Evolutionary conservation across 345 rosid species (phyloP).

Genomic region (Hypericum perforatum): DNA sequence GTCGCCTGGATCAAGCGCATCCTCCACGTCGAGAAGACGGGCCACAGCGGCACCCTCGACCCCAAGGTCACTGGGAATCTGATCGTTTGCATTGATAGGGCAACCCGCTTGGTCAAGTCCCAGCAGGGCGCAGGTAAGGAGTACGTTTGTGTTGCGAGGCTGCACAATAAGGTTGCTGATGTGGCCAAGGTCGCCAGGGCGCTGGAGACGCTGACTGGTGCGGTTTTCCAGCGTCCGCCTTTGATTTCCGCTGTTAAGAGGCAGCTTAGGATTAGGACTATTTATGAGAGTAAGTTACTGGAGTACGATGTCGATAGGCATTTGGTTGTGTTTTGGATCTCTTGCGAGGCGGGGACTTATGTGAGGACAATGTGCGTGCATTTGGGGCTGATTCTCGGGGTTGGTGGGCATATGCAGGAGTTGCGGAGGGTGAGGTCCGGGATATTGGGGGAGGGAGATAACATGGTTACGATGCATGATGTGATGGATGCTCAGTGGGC

Average conservation of each 20-base stretch:
- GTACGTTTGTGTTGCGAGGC: slow-evolving; percentile 86
- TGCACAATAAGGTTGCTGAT: slow-evolving; percentile 79
- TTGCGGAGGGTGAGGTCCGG: slow-evolving; percentile 93
- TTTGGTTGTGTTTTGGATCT: slow-evolving; percentile 92
- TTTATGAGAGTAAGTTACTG: slow-evolving; percentile 76
- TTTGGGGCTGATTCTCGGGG: slow-evolving; percentile 83
- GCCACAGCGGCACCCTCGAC: slow-evolving; percentile 92
- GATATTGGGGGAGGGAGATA: slow-evolving; percentile 80
- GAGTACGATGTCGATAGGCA: slow-evolving; percentile 76
- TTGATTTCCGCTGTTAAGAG: slow-evolving; percentile 90
- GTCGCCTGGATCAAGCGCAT: slow-evolving; percentile 98
- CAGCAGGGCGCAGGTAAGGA: slow-evolving; percentile 98
- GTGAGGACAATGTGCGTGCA: slow-evolving; percentile 95
- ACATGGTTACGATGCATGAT: slow-evolving; percentile 98
- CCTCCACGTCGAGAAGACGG: slow-evolving; percentile 81
- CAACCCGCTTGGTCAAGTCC: slow-evolving; percentile 88
- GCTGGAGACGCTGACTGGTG: slow-evolving; percentile 78
- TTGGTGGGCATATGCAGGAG: slow-evolving; percentile 95
- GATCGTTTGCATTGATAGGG: slow-evolving; percentile 87
- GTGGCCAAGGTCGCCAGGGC: slow-evolving; percentile 84
- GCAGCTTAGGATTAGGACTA: slow-evolving; percentile 88
- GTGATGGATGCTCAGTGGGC: slow-evolving; percentile 95
- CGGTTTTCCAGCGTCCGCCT: slow-evolving; percentile 89
- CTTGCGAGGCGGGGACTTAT: slow-evolving; percentile 93
- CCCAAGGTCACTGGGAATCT: slow-evolving; percentile 93